A percentile compares a stretch with the other conserved stretches of the same genome.
These are phyloP conservation scores for Candida xyloterini DNA, from an alignment of 805 yeast genomes.

Conservation along the genomic window DNA sequence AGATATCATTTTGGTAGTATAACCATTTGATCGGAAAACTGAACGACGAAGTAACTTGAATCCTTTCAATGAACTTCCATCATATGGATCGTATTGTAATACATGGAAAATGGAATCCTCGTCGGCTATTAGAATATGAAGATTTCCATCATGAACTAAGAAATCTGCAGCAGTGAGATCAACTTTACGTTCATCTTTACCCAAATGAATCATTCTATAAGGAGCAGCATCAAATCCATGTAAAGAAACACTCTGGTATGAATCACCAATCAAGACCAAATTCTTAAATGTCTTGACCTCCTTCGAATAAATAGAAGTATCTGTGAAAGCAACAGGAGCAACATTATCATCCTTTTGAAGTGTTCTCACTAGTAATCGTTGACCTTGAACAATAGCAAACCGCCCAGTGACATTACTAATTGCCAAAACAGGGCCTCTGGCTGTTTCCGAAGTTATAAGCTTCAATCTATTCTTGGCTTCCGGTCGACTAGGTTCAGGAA, in stretches of 20 bases:
- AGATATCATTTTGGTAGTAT: conserved; percentile 52
- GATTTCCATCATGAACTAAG: conserved; percentile 63
- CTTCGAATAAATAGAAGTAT: conserved; percentile 73
- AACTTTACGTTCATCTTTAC: conserved; percentile 65
- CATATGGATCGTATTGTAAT: conserved; percentile 88
- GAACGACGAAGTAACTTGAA: conserved; percentile 67
- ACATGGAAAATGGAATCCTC: conserved; percentile 63
- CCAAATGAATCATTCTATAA: conserved; percentile 73
- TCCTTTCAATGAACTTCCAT: conserved; percentile 78
- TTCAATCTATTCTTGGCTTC: conserved; percentile 79
- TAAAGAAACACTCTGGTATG: conserved; percentile 70
- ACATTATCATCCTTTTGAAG: conserved; percentile 72
- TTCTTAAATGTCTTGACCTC: conserved; percentile 84
- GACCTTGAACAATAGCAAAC: conserved; percentile 83
- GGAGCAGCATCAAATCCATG: conserved; percentile 96
- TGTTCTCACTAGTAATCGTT: conserved; percentile 72
- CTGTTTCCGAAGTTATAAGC: conserved; percentile 65
- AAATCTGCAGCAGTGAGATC: conserved; percentile 77
- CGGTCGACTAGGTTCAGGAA: conserved; percentile 86
- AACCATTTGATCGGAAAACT: conserved; percentile 64
- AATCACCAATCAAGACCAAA: conserved; percentile 76
- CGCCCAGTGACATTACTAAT: conserved; percentile 80
- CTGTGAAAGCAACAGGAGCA: conserved; percentile 91
- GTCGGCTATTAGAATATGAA: conserved; percentile 68
- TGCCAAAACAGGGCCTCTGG: conserved; percentile 80